Conservation (phyloP, 805 yeast genomes). For the Ogataea nitratoaversa region DNA sequence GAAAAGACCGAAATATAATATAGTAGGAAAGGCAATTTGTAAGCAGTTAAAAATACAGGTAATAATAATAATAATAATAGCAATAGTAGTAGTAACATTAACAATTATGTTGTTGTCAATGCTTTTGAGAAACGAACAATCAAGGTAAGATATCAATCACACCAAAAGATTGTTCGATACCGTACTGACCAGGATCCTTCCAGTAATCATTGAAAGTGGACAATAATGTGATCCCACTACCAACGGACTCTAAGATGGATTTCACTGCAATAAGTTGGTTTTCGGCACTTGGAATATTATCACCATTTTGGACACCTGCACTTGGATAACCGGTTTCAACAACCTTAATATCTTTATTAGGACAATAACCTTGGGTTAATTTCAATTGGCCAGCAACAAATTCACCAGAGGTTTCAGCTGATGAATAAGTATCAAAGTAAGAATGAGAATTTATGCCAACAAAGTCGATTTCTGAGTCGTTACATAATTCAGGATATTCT, state of each 20-base stretch:
- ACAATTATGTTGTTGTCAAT: too few species aligned
- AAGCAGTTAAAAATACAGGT: too few species aligned
- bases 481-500: constrained; percentile 64
- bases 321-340: constrained; percentile 92
- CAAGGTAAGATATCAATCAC: constrained; percentile 35
- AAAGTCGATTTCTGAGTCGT: constrained; percentile 65
- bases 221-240: constrained; percentile 63
- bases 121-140: constrained; percentile 1
- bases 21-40: too few species aligned
- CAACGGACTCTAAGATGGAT: constrained; percentile 53
- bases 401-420: constrained; percentile 66
- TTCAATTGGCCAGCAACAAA: constrained; percentile 63
- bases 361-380: constrained; percentile 53
- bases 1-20: too few species aligned
- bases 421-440: constrained; percentile 62
- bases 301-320: constrained; percentile 66
- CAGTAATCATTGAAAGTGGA: constrained; percentile 82
- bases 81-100: too few species aligned
- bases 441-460: constrained; percentile 87
- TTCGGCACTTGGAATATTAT: constrained; percentile 61
- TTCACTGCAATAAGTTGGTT: constrained; percentile 72
- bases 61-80: too few species aligned
- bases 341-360: constrained; percentile 49
- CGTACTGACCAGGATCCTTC: constrained; percentile 81
- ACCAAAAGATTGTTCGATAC: constrained; percentile 87